Evolutionary conservation across 2,329 filamentous ascomycete genomes (phyloP).

Genomic region (Verticillium nonalfalfae): DNA sequence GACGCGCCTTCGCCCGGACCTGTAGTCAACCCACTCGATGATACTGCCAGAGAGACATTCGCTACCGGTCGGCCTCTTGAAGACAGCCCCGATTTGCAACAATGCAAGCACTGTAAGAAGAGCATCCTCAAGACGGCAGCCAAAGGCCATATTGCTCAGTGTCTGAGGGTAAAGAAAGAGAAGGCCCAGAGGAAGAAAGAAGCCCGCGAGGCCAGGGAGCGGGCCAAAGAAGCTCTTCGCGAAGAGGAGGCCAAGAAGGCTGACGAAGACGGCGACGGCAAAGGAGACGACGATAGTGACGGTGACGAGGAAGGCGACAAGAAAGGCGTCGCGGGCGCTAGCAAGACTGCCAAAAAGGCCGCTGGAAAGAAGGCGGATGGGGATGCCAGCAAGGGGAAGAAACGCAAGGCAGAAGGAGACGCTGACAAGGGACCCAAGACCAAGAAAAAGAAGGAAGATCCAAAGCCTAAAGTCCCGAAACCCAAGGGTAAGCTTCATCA

Average conservation of each 20-base stretch:
- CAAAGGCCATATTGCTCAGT: constrained; percentile 75
- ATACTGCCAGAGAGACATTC: constrained; percentile 72
- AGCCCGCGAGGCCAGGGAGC: constrained; percentile 62
- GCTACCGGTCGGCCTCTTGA: constrained; percentile 74
- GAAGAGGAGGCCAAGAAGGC: constrained; percentile 49
- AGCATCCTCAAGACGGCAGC: constrained; percentile 71
- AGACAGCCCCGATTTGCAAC: constrained; percentile 70
- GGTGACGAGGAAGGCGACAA: constrained; percentile 37
- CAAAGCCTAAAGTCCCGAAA: constrained; percentile 76
- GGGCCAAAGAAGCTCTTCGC: constrained; percentile 55
- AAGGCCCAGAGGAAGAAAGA: constrained; percentile 74
- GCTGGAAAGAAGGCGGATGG: constrained; percentile 58
- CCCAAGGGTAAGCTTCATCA: constrained; percentile 56
- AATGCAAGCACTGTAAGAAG: constrained; percentile 94
- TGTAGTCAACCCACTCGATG: constrained; percentile 64
- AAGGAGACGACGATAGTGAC: constrained; percentile 42
- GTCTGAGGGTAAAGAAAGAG: constrained; percentile 77
- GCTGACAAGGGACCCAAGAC: constrained; percentile 77
- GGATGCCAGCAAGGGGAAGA: constrained; percentile 62
- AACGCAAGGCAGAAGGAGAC: constrained; percentile 69
- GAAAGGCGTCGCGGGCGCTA: constrained; percentile 24
- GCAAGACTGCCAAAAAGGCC: constrained; percentile 52
- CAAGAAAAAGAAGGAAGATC: constrained; percentile 94
- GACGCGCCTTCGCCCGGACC: constrained; percentile 44
- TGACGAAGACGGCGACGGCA: constrained; percentile 41